These are phyloP conservation scores for Leucocoprinus leucothites DNA, from an alignment of 768 basidiomycete species.

Conservation along the genomic window DNA sequence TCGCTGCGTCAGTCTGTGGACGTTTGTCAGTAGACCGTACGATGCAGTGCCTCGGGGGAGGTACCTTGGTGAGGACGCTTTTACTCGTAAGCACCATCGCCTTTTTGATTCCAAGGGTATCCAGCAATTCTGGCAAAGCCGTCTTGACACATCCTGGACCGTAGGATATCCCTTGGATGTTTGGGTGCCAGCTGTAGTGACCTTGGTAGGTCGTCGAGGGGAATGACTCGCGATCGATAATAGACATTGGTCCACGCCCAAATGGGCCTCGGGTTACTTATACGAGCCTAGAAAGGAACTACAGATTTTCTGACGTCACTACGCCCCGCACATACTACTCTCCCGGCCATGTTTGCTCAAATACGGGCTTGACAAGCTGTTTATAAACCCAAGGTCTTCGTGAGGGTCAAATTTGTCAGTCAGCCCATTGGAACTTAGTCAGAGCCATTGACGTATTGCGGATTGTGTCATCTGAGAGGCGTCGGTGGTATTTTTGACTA, in stretches of 20 bases:
- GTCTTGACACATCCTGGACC: slow-evolving; percentile 65
- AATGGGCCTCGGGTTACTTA: not conserved
- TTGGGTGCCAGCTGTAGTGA: slow-evolving; percentile 65
- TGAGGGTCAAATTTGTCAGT: no score
- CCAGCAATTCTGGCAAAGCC: slow-evolving; percentile 61
- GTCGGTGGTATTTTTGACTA: no score
- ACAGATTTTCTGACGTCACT: not conserved
- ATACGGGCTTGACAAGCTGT: no score
- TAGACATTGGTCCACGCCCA: slow-evolving; percentile 21
- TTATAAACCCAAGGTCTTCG: no score
- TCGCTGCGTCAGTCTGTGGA: slow-evolving; percentile 59
- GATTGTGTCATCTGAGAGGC: not conserved
- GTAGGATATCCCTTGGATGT: slow-evolving; percentile 66
- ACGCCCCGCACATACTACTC: no score
- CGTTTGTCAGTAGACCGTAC: not conserved
- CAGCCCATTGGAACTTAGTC: no score
- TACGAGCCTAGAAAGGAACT: not conserved
- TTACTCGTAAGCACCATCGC: slow-evolving; percentile 73
- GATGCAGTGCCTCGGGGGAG: not conserved
- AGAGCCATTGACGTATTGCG: no score
- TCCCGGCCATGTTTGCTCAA: no score
- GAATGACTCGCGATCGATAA: slow-evolving; percentile 20
- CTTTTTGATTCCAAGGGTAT: slow-evolving; percentile 52
- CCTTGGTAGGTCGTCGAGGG: slow-evolving; percentile 37
- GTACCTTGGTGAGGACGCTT: slow-evolving; percentile 9